phyloP scores from a whole-genome alignment of 441 rosid genomes.

The Erodium chrysanthum region DNA sequence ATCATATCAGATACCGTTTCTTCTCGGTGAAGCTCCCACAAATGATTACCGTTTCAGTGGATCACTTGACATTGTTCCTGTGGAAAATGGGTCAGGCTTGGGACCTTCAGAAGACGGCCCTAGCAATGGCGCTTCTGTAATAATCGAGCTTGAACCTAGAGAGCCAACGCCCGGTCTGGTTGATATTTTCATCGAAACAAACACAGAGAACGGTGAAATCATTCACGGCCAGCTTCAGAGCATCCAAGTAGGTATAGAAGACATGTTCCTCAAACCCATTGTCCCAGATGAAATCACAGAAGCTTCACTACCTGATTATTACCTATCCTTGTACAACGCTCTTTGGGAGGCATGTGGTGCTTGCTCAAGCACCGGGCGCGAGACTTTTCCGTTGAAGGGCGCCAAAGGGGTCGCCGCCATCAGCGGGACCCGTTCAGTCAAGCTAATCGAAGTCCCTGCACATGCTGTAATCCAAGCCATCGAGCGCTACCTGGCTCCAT shows the following conservation, averaged over 20 bases:
- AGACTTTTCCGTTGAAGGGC: conserved; percentile 68
- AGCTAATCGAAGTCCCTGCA: conserved; percentile 65
- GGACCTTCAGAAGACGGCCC: conserved; percentile 23
- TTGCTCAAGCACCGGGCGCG: conserved; percentile 62
- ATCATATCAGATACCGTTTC: conserved; percentile 65
- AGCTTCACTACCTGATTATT: conserved; percentile 44
- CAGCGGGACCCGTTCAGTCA: conserved; percentile 78
- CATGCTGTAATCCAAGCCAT: conserved; percentile 37
- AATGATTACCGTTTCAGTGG: conserved; percentile 21
- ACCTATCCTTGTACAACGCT: conserved; percentile 53
- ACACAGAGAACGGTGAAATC: conserved; percentile 66
- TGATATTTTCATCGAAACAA: conserved; percentile 79
- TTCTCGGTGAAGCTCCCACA: conserved; percentile 54
- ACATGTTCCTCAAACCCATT: conserved; percentile 81
- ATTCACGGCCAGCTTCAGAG: conserved; percentile 64
- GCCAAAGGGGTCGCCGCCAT: conserved; percentile 66
- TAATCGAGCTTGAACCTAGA: conserved; percentile 60
- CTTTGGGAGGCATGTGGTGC: conserved; percentile 83
- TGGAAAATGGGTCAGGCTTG: conserved; percentile 26
- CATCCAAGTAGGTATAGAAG: conserved; percentile 74
- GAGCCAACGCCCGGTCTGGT: conserved; percentile 91
- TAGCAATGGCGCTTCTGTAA: conserved; percentile 46
- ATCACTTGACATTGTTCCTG: conserved; percentile 38
- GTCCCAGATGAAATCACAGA: conserved; percentile 42
- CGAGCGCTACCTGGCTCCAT: conserved; percentile 53